Evolutionary conservation across 2,329 filamentous ascomycete genomes (phyloP).

Genomic region (Tolypocladium guangdongense): DNA sequence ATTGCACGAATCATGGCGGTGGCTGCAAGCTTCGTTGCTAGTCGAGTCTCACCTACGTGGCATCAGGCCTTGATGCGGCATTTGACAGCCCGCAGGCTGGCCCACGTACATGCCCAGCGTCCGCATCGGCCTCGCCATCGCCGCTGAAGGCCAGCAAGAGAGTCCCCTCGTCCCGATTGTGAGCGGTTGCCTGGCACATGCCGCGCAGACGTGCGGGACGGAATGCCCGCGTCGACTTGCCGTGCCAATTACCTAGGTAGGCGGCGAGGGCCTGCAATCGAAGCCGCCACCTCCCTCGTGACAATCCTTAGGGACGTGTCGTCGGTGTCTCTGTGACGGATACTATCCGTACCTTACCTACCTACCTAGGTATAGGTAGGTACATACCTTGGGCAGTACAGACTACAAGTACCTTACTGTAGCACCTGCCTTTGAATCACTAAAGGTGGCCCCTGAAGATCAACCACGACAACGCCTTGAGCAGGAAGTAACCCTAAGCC

Average conservation of each 20-base stretch:
- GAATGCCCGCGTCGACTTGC: neutral
- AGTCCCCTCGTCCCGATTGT: no score
- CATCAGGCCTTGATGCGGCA: neutral
- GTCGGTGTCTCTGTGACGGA: no score
- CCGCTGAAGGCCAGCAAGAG: no score
- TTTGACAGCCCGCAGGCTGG: neutral
- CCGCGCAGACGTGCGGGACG: neutral
- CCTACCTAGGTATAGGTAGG: no score
- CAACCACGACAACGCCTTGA: neutral
- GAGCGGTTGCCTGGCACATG: no score
- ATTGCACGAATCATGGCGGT: neutral
- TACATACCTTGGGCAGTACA: no score
- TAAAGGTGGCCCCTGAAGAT: neutral
- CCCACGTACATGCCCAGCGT: no score
- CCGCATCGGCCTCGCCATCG: no score
- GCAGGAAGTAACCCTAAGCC: neutral
- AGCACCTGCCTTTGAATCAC: neutral
- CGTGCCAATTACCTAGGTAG: neutral
- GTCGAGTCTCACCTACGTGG: no score
- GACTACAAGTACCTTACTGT: neutral
- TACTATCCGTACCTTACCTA: no score
- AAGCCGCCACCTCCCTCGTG: neutral
- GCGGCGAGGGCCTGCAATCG: neutral
- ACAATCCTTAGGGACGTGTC: no score
- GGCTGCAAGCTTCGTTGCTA: neutral